Conservation (phyloP, 495 filamentous ascomycete species). For the Neurospora sp. region DNA sequence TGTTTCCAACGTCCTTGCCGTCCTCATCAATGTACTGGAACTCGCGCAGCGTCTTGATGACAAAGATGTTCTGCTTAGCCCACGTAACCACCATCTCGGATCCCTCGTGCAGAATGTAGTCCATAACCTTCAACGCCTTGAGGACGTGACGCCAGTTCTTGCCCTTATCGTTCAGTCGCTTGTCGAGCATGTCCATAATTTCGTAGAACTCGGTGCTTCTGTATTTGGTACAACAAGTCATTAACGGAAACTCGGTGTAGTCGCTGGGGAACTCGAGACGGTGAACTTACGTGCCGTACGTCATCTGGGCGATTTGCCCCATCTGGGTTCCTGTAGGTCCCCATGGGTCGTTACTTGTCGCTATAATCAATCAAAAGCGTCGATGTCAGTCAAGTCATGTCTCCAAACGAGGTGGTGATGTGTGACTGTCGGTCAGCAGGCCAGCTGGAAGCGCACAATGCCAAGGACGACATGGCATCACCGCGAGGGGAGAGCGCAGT, state of each 20-base stretch:
- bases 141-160: conserved; percentile 99
- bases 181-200: conserved; percentile 99
- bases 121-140: conserved; percentile 94
- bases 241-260: background rate
- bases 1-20: conserved; percentile 86
- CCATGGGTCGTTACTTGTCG: conserved; percentile 99
- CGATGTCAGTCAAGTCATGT: background rate
- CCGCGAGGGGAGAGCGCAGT: background rate
- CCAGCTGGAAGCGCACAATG: background rate
- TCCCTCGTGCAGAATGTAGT: conserved; percentile 97
- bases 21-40: conserved; percentile 96
- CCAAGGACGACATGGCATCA: background rate
- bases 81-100: conserved; percentile 95
- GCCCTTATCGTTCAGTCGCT: conserved; percentile 97
- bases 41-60: conserved; percentile 96
- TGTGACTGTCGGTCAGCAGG: conserved; percentile 10
- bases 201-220: conserved; percentile 98
- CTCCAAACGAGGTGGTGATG: background rate
- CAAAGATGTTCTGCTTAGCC: conserved; percentile 95
- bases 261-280: conserved; percentile 7
- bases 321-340: conserved; percentile 97
- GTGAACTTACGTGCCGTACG: conserved; percentile 77
- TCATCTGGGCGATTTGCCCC: conserved; percentile 96
- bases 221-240: conserved; percentile 3
- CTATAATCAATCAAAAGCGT: conserved; percentile 35